Evolutionary conservation across 257 asterid genomes (phyloP), one percentile per base, ranked within the genome.

Genomic region (Eustoma russellianum): DNA sequence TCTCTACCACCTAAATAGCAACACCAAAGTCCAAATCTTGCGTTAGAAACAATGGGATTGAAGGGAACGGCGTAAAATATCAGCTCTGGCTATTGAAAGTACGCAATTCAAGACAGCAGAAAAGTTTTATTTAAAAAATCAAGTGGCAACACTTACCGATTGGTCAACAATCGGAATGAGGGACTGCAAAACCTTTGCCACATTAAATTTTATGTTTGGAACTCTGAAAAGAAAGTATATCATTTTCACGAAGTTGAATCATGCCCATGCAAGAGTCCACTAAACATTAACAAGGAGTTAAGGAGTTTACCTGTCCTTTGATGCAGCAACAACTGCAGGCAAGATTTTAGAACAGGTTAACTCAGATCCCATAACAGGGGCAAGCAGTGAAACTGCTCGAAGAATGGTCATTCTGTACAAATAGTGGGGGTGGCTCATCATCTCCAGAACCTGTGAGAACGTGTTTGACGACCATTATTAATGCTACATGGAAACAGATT

Each of bases 301-400:
- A 24, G 30, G 30, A 24, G 30, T 43, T 46, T 11, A 81, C 89
- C 81, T 77, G 76, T 81, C 89, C 66, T 81, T 81, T 3, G 86
- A 56, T 46, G 86, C 80, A 50, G 69, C 65, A 53, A 70, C 43
- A 5, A 90, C 83, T 63, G 82, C 86, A 1, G 98, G 98, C 71
- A 90, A 75, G 63, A 90, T 62, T 62, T 76, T 82, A 2, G 95
- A 86, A 41, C 95, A 90, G 44, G 98, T 86, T 59, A 90, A 86
- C 72, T 90, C 98, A 6, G 94, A 66, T 47, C 96, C 96, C 98
- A 86, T 74, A 61, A 90, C 98, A 14, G 96, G 94, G 50, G 96
- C 94, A 65, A 88, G 96, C 53, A 84, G 72, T 8, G 90, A 82
- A 72, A 88, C 76, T 49, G 96, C 79, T 47, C 75, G 82, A 70